phyloP scores from a whole-genome alignment of 371 early-diverging fungal species.

The Saksenaea oblongispora region DNA sequence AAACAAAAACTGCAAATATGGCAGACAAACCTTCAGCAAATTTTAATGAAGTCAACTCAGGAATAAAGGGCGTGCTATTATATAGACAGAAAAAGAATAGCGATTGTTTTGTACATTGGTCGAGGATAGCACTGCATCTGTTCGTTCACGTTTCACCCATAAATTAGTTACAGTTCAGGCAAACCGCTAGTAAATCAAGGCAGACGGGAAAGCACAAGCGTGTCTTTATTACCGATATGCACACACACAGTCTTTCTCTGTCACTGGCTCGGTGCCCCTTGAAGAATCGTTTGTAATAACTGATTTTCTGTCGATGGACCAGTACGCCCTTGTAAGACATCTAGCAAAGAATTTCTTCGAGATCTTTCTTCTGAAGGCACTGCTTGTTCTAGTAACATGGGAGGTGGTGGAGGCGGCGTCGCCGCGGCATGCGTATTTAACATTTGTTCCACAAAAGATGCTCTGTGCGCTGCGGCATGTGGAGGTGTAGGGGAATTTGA shows the following conservation, averaged over 20 bases:
- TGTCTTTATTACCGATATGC: not conserved
- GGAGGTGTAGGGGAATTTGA: not conserved
- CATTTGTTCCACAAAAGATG: not conserved
- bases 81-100: too few species aligned
- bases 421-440: not conserved
- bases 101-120: too few species aligned
- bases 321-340: not conserved
- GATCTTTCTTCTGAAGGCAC: not conserved
- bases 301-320: not conserved
- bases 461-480: not conserved
- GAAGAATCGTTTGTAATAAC: not conserved
- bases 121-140: too few species aligned
- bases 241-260: not conserved
- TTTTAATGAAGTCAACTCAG: not conserved
- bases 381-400: too few species aligned
- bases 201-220: too few species aligned
- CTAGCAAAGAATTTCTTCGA: not conserved
- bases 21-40: slow-evolving; percentile 9
- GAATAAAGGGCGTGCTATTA: too few species aligned
- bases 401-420: not conserved
- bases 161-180: too few species aligned
- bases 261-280: not conserved
- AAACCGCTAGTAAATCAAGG: too few species aligned
- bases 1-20: slow-evolving; percentile 33
- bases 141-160: too few species aligned